Base-by-base conservation (phyloP, 805 yeast genomes). In the Kuraishia hungarica region DNA sequence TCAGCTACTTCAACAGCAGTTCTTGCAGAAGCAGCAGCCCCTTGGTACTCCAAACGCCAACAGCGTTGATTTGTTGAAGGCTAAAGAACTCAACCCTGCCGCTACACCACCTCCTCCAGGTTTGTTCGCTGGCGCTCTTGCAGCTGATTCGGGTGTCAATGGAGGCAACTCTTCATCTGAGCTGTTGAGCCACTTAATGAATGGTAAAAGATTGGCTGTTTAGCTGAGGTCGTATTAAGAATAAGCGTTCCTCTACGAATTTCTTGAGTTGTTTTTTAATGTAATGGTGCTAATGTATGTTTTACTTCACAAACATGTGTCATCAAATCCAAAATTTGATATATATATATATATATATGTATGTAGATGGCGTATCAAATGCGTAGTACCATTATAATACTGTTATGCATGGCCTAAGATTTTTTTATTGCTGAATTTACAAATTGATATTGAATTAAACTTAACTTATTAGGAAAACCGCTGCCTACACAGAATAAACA, bases 81-180 rank as follows among this genome's bases (percentile, higher is more conserved):
- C 54, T 20, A 53, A 53, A 50, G 56, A 56, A 13, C 35, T 39
- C 50, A 21, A 21, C 53, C 50, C 66, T 56, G 62, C 80, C 7
- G 72, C 81, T 19, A 79, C 89, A 2, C 86, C 87, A 28, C 88
- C 90, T 3, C 92, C 92, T 47, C 93, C 91, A 5, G 91, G 91
- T 4, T 74, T 85, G 61, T 80, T 82, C 61, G 58, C 53, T 22
- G 56, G 54, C 28, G 35, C 53, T 21, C 55, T 58, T 51, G 52
- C 58, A 46, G 53, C 52, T 24, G 51, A 58, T n/a, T n/a, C n/a
- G n/a, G n/a, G n/a, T 10, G 59, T 58, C 11, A 55, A 53, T 26
- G 20, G 65, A 66, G 67, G 70, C 29, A 80, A 83, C 26, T 82
- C 87, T 52, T 86, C 92, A 57, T 84, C 90, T 48, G 96, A 90